Evolutionary conservation across 345 rosid species (phyloP), one percentile per base, ranked within the genome.

Genomic region (Zanthoxylum bungeanum): DNA sequence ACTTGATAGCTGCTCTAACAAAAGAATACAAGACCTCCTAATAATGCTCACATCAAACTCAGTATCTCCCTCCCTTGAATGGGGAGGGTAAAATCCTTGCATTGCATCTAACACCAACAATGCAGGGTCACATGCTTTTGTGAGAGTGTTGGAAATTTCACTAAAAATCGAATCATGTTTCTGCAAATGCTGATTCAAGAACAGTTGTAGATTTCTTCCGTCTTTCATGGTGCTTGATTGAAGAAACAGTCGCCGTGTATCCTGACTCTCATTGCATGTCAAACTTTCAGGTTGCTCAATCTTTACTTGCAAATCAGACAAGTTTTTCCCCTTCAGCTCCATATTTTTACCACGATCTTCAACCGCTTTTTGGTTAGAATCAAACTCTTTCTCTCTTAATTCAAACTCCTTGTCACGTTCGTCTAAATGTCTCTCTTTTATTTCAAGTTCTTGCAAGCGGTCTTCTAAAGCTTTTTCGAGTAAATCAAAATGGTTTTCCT

Each of bases 21-120:
- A 76, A 39, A 81, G 68, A 27, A 86, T 73, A 69, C 85, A 86
- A 73, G 76, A 83, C 69, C 71, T 74, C 67, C 81, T 79, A 21
- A 82, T 77, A 75, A 68, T 66, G 68, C 36, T 59, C 55, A 60
- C 73, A 53, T 84, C 80, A 49, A 72, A 79, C 72, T 75, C 74
- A 55, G 21, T 21, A 36, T 31, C 68, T 31, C 73, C 75, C 4
- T 70, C 75, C 64, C 55, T 80, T 70, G 76, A 71, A 61, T 74
- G 79, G 47, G 69, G 55, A 27, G 85, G 81, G 71, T 69, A 76
- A 68, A 85, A 84, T 51, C 82, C 83, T 69, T 80, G 56, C 69
- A 90, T 70, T 47, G 89, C 85, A 80, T 82, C 88, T 53, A 90
- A 67, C 64, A 86, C 91, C 65, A 90, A 84, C 77, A 79, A 83